Evolutionary conservation across 768 basidiomycete species (phyloP).

Genomic region (Botryobasidium botryosum): DNA sequence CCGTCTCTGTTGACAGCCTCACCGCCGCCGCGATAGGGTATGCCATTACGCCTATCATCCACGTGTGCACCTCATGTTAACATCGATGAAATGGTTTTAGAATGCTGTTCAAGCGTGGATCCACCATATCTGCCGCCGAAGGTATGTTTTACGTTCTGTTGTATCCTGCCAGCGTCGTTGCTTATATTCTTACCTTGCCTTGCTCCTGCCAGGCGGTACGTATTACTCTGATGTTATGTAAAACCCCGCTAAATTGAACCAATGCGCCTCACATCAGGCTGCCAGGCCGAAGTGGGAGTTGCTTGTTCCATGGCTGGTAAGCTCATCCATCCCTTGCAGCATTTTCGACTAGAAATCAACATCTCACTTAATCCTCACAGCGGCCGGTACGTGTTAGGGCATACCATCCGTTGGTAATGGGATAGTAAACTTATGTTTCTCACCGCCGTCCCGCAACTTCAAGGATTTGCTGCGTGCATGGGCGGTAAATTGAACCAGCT

Average conservation of each 20-base stretch:
- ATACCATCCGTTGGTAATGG: too few species aligned
- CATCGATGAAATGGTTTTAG: conserved; percentile 22
- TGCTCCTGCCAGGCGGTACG: not conserved
- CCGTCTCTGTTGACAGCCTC: not conserved
- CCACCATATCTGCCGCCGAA: conserved; percentile 91
- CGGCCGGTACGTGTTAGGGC: too few species aligned
- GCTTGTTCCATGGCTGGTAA: conserved; percentile 91
- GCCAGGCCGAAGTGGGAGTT: conserved; percentile 94
- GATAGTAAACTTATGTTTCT: not conserved
- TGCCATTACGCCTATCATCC: not conserved
- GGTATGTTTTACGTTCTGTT: conserved; percentile 35
- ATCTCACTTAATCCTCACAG: too few species aligned
- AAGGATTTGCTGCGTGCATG: conserved; percentile 88
- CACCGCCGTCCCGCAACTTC: not conserved
- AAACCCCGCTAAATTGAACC: not conserved
- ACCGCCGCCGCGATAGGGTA: conserved; percentile 1
- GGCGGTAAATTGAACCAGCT: too few species aligned
- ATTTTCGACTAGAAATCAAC: too few species aligned
- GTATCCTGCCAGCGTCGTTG: not conserved
- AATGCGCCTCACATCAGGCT: conserved; percentile 19
- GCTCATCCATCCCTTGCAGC: not conserved
- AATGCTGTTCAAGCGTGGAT: conserved; percentile 95
- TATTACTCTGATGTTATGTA: not conserved
- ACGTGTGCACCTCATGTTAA: not conserved
- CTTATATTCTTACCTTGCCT: not conserved